phyloP scores from a whole-genome alignment of 139 green algal species.

The Chlorella sp. region DNA sequence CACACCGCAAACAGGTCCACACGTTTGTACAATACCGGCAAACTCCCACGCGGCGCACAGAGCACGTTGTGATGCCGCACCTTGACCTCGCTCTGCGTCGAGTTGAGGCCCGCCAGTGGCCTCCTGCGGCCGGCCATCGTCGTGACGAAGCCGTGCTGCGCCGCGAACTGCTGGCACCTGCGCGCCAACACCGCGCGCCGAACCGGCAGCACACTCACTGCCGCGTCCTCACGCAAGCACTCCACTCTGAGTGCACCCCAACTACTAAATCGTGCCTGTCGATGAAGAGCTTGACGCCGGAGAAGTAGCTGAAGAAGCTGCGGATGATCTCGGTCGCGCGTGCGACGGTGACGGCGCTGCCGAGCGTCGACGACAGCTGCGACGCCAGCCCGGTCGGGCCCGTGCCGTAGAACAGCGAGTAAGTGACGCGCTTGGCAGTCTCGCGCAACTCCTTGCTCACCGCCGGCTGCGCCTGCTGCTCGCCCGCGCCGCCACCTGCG shows the following conservation, averaged over 20 bases:
- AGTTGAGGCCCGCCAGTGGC: constrained; percentile 1
- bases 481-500: background rate
- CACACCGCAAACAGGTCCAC: too few relatives aligned
- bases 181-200: too few relatives aligned
- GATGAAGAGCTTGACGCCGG: constrained; percentile 35
- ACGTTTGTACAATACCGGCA: too few relatives aligned
- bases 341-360: constrained; percentile 9
- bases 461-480: background rate
- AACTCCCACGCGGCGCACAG: too few relatives aligned
- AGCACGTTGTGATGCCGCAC: too few relatives aligned
- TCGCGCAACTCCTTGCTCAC: constrained; percentile 34
- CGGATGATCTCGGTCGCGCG: constrained; percentile 27
- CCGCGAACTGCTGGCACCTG: background rate
- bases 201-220: too few relatives aligned
- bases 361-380: constrained; percentile 1
- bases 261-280: too few relatives aligned
- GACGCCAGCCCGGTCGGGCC: constrained; percentile 11
- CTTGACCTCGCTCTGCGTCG: background rate
- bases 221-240: too few relatives aligned
- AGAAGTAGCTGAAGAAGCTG: constrained; percentile 49
- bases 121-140: background rate
- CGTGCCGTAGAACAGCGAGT: constrained; percentile 61
- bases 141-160: background rate
- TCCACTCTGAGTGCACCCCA: too few relatives aligned
- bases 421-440: constrained; percentile 50